Evolutionary conservation across 2,329 filamentous ascomycete species (phyloP), one percentile per base, ranked within the genome.

Genomic region (Sporothrix curviconia): DNA sequence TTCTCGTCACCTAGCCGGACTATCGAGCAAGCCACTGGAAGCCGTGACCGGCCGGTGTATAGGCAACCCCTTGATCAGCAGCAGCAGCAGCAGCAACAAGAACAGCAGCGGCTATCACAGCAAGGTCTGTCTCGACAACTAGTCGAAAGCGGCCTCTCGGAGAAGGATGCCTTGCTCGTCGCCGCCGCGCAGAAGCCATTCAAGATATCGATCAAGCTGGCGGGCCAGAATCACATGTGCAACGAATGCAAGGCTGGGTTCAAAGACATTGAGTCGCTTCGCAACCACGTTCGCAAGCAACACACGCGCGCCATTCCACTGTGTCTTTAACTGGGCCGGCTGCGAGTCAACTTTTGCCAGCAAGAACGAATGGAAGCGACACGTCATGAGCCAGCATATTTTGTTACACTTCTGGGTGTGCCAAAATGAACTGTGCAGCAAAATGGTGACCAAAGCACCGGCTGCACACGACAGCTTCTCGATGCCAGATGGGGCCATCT

Each of bases 291-390:
- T 63, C 77, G 77, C 59, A 74, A 75, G 56, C 70, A 77, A 25
- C 82, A 86, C 65, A 78, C 75, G 2, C 79, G 82, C n/a, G 1
- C 79, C 82, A 0, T 94, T 92, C 66, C 76, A 79, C 24, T 97
- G 92, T 70, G 84, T 90, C 57, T 91, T 96, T 69, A 76, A 81
- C 30, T 85, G 82, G 56, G 94, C 92, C 56, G 89, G 87, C 24
- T 97, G 92, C 72, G 64, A 63, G 0, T 82, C 85, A 2, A 85
- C 80, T 0, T 96, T 96, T 66, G 80, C 81, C 1, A 86, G 81
- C 64, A 96, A 95, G 73, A 96, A 96, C 68, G 92, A 96, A 70
- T 96, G 92, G 92, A 96, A 96, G 70, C 84, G 92, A 0, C 92
- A 97, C 67, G 84, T 94, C 64, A 76, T 78, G 39, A 89, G 87